Conservation (phyloP, 2,329 filamentous ascomycete genomes). For the Neocucurbitaria cava region DNA sequence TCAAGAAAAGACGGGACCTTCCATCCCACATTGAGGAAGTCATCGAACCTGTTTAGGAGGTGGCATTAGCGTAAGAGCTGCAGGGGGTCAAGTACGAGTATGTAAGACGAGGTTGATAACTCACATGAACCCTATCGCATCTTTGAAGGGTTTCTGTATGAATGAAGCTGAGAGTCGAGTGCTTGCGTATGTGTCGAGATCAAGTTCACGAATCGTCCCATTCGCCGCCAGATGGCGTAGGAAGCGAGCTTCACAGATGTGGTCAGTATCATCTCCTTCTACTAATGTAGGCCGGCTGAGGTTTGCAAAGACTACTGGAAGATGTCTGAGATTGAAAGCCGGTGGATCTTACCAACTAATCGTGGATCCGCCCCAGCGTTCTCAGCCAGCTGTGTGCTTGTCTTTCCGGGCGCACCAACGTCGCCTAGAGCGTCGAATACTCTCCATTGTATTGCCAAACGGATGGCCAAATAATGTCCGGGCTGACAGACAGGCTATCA, state of each 20-base stretch:
- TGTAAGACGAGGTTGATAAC: background rate
- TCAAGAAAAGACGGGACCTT: conserved; percentile 14
- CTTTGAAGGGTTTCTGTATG: conserved; percentile 11
- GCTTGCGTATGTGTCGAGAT: conserved; percentile 10
- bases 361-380: conserved; percentile 4
- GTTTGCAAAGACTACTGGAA: background rate
- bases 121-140: conserved; percentile 11
- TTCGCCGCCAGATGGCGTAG: conserved; percentile 14
- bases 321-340: background rate
- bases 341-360: conserved; percentile 9
- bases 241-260: conserved; percentile 1
- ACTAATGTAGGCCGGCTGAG: background rate
- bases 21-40: conserved; percentile 18
- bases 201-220: conserved; percentile 9
- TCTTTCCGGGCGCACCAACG: conserved; percentile 2
- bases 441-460: conserved; percentile 16
- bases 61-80: background rate
- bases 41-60: conserved; percentile 7
- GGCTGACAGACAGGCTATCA: conserved; percentile 5
- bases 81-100: background rate
- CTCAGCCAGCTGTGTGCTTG: conserved; percentile 5
- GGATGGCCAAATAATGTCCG: conserved; percentile 14
- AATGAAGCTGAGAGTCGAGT: conserved; percentile 14
- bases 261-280: background rate
- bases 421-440: conserved; percentile 11